These are phyloP conservation scores for Heracleum sosnowskyi DNA, from an alignment of 129 eudicot species.

Conservation along the genomic window DNA sequence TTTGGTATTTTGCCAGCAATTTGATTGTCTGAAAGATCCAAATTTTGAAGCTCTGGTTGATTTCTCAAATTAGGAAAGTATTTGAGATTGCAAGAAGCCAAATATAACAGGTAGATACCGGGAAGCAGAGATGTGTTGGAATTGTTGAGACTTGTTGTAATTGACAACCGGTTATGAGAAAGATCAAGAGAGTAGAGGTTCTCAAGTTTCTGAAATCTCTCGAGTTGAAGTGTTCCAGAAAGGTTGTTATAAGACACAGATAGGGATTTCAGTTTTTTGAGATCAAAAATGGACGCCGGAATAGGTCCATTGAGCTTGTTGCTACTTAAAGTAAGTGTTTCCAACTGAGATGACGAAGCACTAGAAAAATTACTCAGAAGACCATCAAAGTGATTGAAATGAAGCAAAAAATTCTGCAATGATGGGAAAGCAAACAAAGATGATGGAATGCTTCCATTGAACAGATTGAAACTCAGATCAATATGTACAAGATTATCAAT, in stretches of 20 bases:
- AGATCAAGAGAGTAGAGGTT: slow-evolving; percentile 26
- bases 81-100: slow-evolving; percentile 34
- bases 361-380: slow-evolving; percentile 14
- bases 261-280: slow-evolving; percentile 22
- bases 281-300: slow-evolving; percentile 20
- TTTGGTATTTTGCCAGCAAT: slow-evolving; percentile 38
- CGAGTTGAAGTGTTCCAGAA: slow-evolving; percentile 14
- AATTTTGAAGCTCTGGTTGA: slow-evolving; percentile 13
- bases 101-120: slow-evolving; percentile 2
- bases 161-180: slow-evolving; percentile 32
- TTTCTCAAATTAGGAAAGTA: slow-evolving; percentile 21
- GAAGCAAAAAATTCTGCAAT: slow-evolving; percentile 14
- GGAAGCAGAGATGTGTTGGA: slow-evolving; percentile 13
- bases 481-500: slow-evolving; percentile 9
- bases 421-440: slow-evolving; percentile 19
- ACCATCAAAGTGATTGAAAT: slow-evolving; percentile 18
- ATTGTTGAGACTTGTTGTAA: slow-evolving; percentile 1
- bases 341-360: background rate
- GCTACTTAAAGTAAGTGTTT: slow-evolving; percentile 5
- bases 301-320: slow-evolving; percentile 21
- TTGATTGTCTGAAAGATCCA: slow-evolving; percentile 41
- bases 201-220: slow-evolving; percentile 8
- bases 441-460: slow-evolving; percentile 15
- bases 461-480: background rate
- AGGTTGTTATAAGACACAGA: slow-evolving; percentile 27